Evolutionary conservation across 1,284 basidiomycete genomes (phyloP).

Genomic region (Agroathelia rolfsii): DNA sequence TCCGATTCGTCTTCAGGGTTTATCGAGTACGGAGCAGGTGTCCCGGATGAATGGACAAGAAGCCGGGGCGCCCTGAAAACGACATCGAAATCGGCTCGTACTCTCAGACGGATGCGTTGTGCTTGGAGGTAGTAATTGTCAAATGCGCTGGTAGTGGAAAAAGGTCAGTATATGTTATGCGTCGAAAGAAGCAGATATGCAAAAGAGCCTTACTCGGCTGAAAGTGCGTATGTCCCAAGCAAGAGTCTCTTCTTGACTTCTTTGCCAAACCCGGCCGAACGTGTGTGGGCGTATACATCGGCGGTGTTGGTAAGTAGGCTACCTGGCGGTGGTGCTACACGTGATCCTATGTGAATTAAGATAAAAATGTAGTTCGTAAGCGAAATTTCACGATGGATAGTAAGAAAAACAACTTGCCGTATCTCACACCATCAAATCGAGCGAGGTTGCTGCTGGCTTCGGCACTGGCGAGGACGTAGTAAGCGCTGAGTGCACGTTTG

Average conservation of each 20-base stretch:
- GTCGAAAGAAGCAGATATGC: too few relatives aligned
- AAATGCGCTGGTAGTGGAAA: conserved; percentile 89
- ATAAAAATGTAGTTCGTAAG: not conserved
- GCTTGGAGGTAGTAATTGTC: conserved; percentile 97
- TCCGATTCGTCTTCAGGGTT: conserved; percentile 13
- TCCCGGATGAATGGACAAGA: conserved; percentile 18
- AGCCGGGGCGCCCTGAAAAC: conserved; percentile 55
- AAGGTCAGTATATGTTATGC: too few relatives aligned
- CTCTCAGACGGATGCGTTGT: conserved; percentile 62
- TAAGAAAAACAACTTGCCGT: conserved; percentile 37
- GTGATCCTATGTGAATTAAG: conserved; percentile 29
- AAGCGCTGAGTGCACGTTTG: conserved; percentile 77
- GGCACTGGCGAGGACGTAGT: conserved; percentile 91
- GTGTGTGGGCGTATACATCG: conserved; percentile 47
- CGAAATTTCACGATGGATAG: not conserved
- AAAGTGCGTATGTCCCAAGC: conserved; percentile 88
- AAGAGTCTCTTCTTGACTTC: conserved; percentile 86
- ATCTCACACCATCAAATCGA: conserved; percentile 80
- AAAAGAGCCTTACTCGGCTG: conserved; percentile 66
- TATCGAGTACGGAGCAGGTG: conserved; percentile 4
- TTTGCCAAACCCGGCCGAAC: conserved; percentile 64
- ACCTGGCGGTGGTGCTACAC: conserved; percentile 32
- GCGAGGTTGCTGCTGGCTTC: conserved; percentile 93
- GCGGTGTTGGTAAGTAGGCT: conserved; percentile 34
- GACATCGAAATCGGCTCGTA: conserved; percentile 68